phyloP scores from a whole-genome alignment of 805 yeast species.

The Metschnikowia kunwiensis region DNA sequence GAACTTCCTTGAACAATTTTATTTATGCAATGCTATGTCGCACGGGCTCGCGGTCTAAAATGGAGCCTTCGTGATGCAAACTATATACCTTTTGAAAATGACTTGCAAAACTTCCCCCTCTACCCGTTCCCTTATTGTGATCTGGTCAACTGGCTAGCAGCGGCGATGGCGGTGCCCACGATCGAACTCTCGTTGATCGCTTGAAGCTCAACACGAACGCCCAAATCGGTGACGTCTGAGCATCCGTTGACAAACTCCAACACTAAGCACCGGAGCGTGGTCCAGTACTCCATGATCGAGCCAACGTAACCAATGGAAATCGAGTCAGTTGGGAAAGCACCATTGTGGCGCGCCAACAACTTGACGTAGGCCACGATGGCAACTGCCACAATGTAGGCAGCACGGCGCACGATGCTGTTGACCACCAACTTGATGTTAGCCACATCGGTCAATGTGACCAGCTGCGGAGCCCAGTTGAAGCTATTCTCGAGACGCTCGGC shows the following conservation, averaged over 20 bases:
- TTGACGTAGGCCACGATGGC: slow-evolving; percentile 38
- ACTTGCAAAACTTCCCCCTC: no score
- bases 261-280: slow-evolving; percentile 33
- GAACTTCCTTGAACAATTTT: no score
- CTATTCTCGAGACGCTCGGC: slow-evolving; percentile 19
- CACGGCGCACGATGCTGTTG: slow-evolving; percentile 40
- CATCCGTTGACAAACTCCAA: slow-evolving; percentile 22
- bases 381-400: slow-evolving; percentile 42
- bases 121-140: no score
- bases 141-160: slow-evolving; percentile 30
- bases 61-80: no score
- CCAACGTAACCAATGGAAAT: slow-evolving; percentile 50
- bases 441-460: slow-evolving; percentile 27
- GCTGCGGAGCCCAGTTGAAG: slow-evolving; percentile 22
- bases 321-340: slow-evolving; percentile 15
- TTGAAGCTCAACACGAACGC: slow-evolving; percentile 35
- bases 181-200: slow-evolving; percentile 46
- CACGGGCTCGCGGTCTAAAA: no score
- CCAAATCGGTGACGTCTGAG: slow-evolving; percentile 23
- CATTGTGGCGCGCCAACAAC: slow-evolving; percentile 25
- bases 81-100: no score
- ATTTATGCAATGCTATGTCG: no score
- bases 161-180: slow-evolving; percentile 55
- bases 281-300: slow-evolving; percentile 46
- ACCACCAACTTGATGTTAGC: slow-evolving; percentile 30